Evolutionary conservation across 1,284 basidiomycete genomes (phyloP), one percentile per base, ranked within the genome.

Genomic region (Microbotryum scabiosae): DNA sequence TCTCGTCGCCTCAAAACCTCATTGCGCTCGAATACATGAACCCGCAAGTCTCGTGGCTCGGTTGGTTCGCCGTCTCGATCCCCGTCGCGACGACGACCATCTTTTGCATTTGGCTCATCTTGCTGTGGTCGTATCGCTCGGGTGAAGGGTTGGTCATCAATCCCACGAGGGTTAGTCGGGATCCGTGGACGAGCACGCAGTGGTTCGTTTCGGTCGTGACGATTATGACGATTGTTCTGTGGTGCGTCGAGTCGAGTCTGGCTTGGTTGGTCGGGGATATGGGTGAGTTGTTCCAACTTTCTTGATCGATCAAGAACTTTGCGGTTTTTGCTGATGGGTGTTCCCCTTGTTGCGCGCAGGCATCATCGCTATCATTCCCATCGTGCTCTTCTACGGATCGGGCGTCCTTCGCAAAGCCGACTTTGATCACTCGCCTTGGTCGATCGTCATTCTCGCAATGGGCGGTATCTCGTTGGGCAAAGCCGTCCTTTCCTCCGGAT

Each of bases 381-480:
- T 98, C 62, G 81, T 97, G 4, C 85, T 89, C 9, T 97, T 97
- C 79, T 99, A 98, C 75, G 88, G 89, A 3, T 90, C 92, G 0
- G 90, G 91, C 4, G 85, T 97, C 14, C 78, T 98, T 58, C 90
- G 91, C 71, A 97, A 97, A 85, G 89, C 92, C 70, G 91, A 96
- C 76, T 96, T 96, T 75, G 91, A 72, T 45, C 70, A 72, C 52
- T 72, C 69, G 51, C 70, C 71, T 64, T 96, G 91, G 91, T 87
- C 87, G 1, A 92, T 96, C 64, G 90, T 94, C 51, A 72, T 72
- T 64, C 62, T 71, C 12, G 91, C 91, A n/a, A 98, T 98, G 94
- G 94, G 96, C 21, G 94, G 96, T 43, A 94, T 97, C 56, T 90
- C 92, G 0, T 82, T 97, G 4, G 96, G 94, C 53, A 90, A 97